Evolutionary conservation across 108 stramenopile genomes (phyloP), one percentile per base, ranked within the genome.

Genomic region (Poteriospumella lacustris): DNA sequence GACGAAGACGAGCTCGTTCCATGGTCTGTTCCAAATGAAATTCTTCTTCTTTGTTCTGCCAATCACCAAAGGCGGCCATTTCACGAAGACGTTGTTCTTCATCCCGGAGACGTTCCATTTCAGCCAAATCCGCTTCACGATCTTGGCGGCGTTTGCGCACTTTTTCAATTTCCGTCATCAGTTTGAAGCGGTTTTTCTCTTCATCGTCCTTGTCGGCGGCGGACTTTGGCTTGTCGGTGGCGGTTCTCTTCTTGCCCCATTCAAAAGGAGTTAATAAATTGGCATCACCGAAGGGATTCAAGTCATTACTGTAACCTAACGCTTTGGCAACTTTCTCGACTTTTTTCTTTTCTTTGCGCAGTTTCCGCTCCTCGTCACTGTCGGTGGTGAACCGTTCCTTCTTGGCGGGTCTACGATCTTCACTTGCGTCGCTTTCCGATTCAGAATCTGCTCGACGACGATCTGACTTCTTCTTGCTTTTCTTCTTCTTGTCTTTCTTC

Each of bases 241-340:
- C 39, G 42, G 43, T 28, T 9, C 81, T 77, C 82, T 96, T 95
- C 78, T 88, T 91, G 3, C 70, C 70, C 98, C 98, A 99, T 1
- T 90, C 88, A 79, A 99, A 99, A 39, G 84, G 90, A 77, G 94
- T 89, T 64, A 92, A 89, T 28, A 99, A 83, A 76, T 97, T 94
- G n/a, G 93, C 88, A 82, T 99, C 98, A 1, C 96, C 91, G 76
- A 98, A 99, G 2, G 98, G 98, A 84, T 99, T 99, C 19, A 93
- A 90, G 44, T 99, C 95, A 75, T 94, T 89, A 0, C 95, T 94
- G 87, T 99, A 99, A 15, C 96, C 78, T 24, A 78, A 78, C 78
- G 58, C 58, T 29, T 67, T 78, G 42, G 78, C 78, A 40, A 78
- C 64, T 33, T 78, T 42, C 44, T 42, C 36, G 0, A 58, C 58